Evolutionary conservation across 306 rosid species (phyloP).

Genomic region (Cercis canadensis): DNA sequence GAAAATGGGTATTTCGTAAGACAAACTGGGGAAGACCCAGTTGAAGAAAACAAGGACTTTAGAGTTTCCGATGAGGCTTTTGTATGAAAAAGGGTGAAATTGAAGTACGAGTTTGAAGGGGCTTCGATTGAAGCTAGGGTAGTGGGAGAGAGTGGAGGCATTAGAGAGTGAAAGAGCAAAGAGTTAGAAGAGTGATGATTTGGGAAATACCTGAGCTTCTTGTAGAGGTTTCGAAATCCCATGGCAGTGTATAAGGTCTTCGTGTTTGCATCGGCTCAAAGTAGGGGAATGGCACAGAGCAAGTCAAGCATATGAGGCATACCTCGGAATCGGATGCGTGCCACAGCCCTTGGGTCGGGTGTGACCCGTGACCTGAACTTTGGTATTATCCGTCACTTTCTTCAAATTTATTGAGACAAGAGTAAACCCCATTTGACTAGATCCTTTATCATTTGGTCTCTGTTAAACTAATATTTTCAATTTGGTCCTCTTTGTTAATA

Average conservation of each 20-base stretch:
- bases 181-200: slow-evolving; percentile 32
- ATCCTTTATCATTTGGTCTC: too few relatives aligned
- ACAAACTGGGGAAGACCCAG: slow-evolving; percentile 38
- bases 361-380: too few relatives aligned
- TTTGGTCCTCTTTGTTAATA: too few relatives aligned
- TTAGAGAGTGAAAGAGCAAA: slow-evolving; percentile 22
- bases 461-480: too few relatives aligned
- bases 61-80: slow-evolving; percentile 9
- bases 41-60: slow-evolving; percentile 23
- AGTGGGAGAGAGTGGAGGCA: slow-evolving; percentile 17
- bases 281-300: too few relatives aligned
- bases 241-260: slow-evolving; percentile 8
- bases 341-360: too few relatives aligned
- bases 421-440: too few relatives aligned
- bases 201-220: slow-evolving; percentile 53
- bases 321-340: too few relatives aligned
- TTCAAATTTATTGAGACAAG: too few relatives aligned
- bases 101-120: not conserved
- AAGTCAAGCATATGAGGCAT: too few relatives aligned
- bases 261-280: too few relatives aligned
- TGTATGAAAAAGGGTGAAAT: slow-evolving; percentile 32
- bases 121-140: slow-evolving; percentile 29
- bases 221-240: slow-evolving; percentile 42
- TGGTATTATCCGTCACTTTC: too few relatives aligned
- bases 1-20: slow-evolving; percentile 21